These are phyloP conservation scores for Basipetospora chlamydospora DNA, from an alignment of 2,329 filamentous ascomycete genomes.

Conservation along the genomic window DNA sequence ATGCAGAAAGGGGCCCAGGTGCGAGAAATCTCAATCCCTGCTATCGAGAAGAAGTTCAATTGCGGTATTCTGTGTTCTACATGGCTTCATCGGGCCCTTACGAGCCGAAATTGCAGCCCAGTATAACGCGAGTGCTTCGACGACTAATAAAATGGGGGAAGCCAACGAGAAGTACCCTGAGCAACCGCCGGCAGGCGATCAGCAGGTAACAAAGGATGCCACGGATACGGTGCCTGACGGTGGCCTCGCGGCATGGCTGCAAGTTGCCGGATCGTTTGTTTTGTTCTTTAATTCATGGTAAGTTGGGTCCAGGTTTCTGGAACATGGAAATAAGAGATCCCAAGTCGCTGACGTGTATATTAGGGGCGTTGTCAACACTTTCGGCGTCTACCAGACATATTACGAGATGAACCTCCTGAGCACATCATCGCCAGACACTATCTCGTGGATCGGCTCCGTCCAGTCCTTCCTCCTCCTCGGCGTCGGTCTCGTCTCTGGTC, in stretches of 20 bases:
- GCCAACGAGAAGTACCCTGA: no score
- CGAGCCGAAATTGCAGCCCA: no score
- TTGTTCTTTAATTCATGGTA: constrained; percentile 22
- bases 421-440: constrained; percentile 12
- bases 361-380: constrained; percentile 21
- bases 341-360: background rate
- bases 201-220: no score
- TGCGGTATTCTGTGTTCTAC: no score
- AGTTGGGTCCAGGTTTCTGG: background rate
- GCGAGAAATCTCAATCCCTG: no score
- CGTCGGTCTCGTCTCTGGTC: constrained; percentile 21
- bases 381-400: constrained; percentile 21
- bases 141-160: no score
- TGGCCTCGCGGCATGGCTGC: constrained; percentile 20
- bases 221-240: constrained; percentile 12
- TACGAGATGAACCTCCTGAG: constrained; percentile 17
- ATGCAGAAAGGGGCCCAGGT: no score
- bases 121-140: no score
- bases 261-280: constrained; percentile 19
- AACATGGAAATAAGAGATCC: background rate
- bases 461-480: constrained; percentile 23
- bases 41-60: no score
- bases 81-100: no score
- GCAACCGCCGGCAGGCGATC: no score
- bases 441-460: constrained; percentile 22